Base-by-base conservation (phyloP, 306 rosid genomes). In the Castanopsis chinensis region DNA sequence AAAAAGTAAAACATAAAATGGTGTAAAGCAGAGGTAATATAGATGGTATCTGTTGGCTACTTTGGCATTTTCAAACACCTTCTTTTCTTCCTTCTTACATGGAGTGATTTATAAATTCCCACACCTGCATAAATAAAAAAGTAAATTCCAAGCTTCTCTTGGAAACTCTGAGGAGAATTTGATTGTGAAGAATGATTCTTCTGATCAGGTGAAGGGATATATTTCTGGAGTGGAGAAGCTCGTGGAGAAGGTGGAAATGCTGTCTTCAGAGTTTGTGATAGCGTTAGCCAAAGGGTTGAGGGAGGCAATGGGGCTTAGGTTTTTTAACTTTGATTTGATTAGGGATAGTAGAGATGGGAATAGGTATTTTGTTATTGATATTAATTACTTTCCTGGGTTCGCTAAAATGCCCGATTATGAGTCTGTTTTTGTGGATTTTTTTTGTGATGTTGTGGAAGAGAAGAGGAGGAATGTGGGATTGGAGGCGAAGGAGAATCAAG, bases 341-440 rank as follows among this genome's bases (percentile, higher is more conserved):
- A 90, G 92, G 78, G 91, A 86, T 72, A 76, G 56, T 33, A 59
- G 25, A 0, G 77, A 83, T 57, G 55, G 19, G 0, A 58, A 57
- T 23, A 85, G 85, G 86, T 90, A 90, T 21, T 71, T 61, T 43
- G 89, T 90, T 0, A 86, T 92, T 75, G 97, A 92, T 78, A 86
- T 92, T 78, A 92, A 92, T 68, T 92, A 92, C 83, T 90, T 90
- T 71, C 95, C 93, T 1, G 97, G 97, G 21, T 92, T 78, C 76
- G 89, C 83, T 0, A 92, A 92, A 49, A 43, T 87, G 73, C 92
- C 94, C 4, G 41, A 71, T 71, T 92, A 73, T 61, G 92, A 89
- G 57, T 15, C 69, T 0, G 79, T 89, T 43, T 37, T 90, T 68
- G 89, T 90, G 1, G 43, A 84, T 49, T 92, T 90, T 77, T 82